These are phyloP conservation scores for Zasmidium angulare DNA, from an alignment of 2,329 filamentous ascomycete genomes.

Conservation along the genomic window DNA sequence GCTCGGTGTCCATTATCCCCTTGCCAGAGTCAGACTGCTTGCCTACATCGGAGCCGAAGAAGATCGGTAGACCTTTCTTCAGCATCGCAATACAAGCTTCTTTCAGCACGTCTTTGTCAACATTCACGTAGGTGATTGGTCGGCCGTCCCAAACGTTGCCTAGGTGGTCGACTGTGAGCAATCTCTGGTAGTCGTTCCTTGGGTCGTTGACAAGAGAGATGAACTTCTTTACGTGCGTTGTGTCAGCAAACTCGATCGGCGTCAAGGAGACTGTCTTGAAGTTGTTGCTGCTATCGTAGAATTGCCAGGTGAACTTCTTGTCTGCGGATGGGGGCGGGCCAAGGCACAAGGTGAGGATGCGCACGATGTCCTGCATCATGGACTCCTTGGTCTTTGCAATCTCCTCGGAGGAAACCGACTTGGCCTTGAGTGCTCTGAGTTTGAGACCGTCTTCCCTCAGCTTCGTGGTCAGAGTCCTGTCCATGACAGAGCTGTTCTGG, in stretches of 20 bases:
- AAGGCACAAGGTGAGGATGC: conserved; percentile 77
- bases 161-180: conserved; percentile 74
- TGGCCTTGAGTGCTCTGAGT: conserved; percentile 59
- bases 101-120: conserved; percentile 72
- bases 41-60: conserved; percentile 87
- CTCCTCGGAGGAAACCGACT: conserved; percentile 36
- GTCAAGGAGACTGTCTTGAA: conserved; percentile 64
- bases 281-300: conserved; percentile 66
- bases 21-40: conserved; percentile 68
- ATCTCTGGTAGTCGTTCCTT: conserved; percentile 68
- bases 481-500: conserved; percentile 67
- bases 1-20: conserved; percentile 77
- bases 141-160: conserved; percentile 79
- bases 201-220: conserved; percentile 86
- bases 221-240: conserved; percentile 65
- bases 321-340: conserved; percentile 73
- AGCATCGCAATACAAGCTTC: conserved; percentile 74
- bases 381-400: conserved; percentile 61
- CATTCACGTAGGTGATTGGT: conserved; percentile 78
- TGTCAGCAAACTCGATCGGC: conserved; percentile 69
- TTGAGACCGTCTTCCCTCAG: conserved; percentile 80
- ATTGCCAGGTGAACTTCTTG: conserved; percentile 76
- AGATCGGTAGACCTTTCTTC: conserved; percentile 73
- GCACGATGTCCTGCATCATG: conserved; percentile 78
- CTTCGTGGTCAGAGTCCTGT: conserved; percentile 76